Conservation (phyloP, 2,329 filamentous ascomycete species). For the Calcarisporium arbuscula region DNA sequence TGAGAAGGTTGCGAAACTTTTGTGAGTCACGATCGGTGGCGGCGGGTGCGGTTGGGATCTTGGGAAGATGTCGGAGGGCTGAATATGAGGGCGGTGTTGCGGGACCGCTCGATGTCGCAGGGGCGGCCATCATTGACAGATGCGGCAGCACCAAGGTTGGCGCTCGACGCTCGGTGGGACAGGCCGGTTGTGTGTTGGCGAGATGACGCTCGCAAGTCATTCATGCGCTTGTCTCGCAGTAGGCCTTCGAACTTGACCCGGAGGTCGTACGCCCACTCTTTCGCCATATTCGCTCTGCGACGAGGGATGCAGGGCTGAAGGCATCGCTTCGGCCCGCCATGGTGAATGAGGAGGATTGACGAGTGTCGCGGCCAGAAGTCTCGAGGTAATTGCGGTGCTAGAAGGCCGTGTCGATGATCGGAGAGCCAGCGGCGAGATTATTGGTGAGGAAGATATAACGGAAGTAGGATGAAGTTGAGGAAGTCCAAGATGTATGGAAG, state of each 20-base stretch:
- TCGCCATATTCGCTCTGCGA: conserved; percentile 51
- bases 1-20: conserved; percentile 74
- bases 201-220: conserved; percentile 53
- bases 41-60: conserved; percentile 66
- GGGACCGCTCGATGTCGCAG: conserved; percentile 40
- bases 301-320: conserved; percentile 21
- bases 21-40: conserved; percentile 57
- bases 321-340: conserved; percentile 34
- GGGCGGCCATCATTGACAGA: conserved; percentile 33
- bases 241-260: conserved; percentile 81
- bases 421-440: background rate
- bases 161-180: conserved; percentile 43
- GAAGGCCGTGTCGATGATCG: conserved; percentile 1
- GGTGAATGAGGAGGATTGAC: conserved; percentile 10
- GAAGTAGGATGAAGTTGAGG: background rate
- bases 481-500: no score
- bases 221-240: conserved; percentile 80
- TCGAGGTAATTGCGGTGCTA: background rate
- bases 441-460: conserved; percentile 1
- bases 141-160: conserved; percentile 36
- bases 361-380: background rate
- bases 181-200: conserved; percentile 55
- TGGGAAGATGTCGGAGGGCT: conserved; percentile 43
- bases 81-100: conserved; percentile 41
- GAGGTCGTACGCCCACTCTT: conserved; percentile 70